phyloP scores from a whole-genome alignment of 2,329 filamentous ascomycete genomes.

The Celoporthe dispersa region DNA sequence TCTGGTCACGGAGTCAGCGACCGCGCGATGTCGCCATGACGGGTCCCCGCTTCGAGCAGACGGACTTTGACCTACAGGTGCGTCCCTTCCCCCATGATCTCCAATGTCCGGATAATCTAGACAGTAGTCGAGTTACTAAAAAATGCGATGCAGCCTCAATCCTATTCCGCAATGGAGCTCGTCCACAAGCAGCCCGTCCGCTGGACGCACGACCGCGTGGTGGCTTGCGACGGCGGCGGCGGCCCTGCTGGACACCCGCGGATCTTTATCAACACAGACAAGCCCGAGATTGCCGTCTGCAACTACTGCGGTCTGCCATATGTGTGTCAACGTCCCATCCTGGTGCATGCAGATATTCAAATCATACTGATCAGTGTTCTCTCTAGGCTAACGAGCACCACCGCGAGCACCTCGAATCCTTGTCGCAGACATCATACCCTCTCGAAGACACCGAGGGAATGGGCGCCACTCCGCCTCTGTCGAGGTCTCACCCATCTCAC shows the following conservation, averaged over 20 bases:
- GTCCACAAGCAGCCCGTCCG: conserved; percentile 94
- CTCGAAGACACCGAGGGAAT: conserved; percentile 53
- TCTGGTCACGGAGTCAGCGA: conserved; percentile 88
- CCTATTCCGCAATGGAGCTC: conserved; percentile 88
- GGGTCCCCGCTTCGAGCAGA: conserved; percentile 96
- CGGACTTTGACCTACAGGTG: conserved; percentile 90
- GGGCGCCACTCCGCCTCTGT: conserved; percentile 31
- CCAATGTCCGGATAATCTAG: not conserved
- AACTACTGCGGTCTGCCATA: conserved; percentile 93
- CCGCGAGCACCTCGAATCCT: conserved; percentile 80
- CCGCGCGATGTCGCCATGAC: conserved; percentile 84
- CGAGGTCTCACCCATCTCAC: conserved; percentile 25
- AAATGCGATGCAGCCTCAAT: conserved; percentile 69
- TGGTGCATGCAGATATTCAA: conserved; percentile 5
- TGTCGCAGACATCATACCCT: conserved; percentile 81
- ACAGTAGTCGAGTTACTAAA: not conserved
- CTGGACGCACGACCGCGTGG: conserved; percentile 83
- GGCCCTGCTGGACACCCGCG: conserved; percentile 87
- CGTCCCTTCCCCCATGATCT: conserved; percentile 35
- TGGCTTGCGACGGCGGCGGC: conserved; percentile 90
- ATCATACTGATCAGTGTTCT: not conserved
- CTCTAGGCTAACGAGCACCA: conserved; percentile 86
- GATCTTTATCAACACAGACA: conserved; percentile 98
- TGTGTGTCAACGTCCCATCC: conserved; percentile 59
- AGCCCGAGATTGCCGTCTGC: conserved; percentile 89